Conservation (phyloP, 805 yeast genomes). For the Candida khao-thaluensis region DNA sequence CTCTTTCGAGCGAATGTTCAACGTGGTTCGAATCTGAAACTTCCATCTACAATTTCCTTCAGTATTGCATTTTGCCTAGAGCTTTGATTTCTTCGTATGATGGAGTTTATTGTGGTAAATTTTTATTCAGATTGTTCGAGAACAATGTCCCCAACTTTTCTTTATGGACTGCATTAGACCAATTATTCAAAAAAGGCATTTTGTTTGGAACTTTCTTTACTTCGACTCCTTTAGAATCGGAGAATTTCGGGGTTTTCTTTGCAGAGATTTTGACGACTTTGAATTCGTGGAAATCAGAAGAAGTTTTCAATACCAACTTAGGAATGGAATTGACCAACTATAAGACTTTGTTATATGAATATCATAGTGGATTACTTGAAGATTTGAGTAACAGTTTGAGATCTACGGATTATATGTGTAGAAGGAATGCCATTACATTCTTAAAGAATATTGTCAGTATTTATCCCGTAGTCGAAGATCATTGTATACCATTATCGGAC, state of each 20-base stretch:
- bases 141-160: constrained; percentile 34
- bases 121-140: constrained; percentile 52
- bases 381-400: constrained; percentile 44
- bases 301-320: constrained; percentile 20
- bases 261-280: constrained; percentile 47
- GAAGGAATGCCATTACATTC: constrained; percentile 77
- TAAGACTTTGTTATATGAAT: constrained; percentile 46
- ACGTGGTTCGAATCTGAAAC: constrained; percentile 41
- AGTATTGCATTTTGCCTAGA: constrained; percentile 72
- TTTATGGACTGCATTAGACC: constrained; percentile 40
- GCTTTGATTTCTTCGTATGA: constrained; percentile 77
- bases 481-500: constrained; percentile 52
- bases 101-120: constrained; percentile 66
- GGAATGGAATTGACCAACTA: constrained; percentile 21
- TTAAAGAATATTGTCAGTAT: constrained; percentile 61
- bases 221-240: constrained; percentile 74
- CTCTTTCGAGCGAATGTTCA: constrained; percentile 26
- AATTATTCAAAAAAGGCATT: constrained; percentile 47
- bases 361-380: constrained; percentile 52
- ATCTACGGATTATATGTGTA: constrained; percentile 66
- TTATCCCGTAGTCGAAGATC: constrained; percentile 69
- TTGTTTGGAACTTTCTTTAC: constrained; percentile 63
- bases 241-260: constrained; percentile 75
- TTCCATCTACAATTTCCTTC: constrained; percentile 41
- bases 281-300: constrained; percentile 42